Evolutionary conservation across 345 rosid genomes (phyloP).

Genomic region (Eucalyptus tenuipes): DNA sequence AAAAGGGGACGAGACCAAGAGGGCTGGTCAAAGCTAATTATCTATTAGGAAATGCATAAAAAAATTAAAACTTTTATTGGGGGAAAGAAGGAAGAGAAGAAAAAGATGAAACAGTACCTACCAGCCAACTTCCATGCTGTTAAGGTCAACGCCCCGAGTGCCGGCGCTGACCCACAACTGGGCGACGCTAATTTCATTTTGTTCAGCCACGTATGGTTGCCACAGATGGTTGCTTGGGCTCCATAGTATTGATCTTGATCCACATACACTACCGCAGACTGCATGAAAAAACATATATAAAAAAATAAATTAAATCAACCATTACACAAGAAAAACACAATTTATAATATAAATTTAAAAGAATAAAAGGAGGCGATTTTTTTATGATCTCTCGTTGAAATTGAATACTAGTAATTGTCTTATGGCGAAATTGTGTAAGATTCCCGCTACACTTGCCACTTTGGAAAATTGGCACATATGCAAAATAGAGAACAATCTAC

Average conservation of each 20-base stretch:
- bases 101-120: conserved; percentile 28
- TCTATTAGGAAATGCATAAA: no score
- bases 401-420: neutral
- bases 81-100: neutral
- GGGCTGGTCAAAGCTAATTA: neutral
- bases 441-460: no score
- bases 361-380: neutral
- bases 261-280: conserved; percentile 96
- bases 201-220: conserved; percentile 64
- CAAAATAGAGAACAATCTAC: neutral
- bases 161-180: conserved; percentile 97
- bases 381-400: neutral
- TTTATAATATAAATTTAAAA: neutral
- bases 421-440: neutral
- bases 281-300: neutral
- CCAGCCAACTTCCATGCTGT: conserved; percentile 99
- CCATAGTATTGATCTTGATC: conserved; percentile 76
- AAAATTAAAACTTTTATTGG: neutral
- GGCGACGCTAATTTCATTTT: conserved; percentile 74
- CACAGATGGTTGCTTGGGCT: conserved; percentile 92
- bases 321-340: neutral
- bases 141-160: conserved; percentile 74
- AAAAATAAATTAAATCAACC: neutral
- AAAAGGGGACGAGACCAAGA: neutral
- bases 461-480: neutral